phyloP scores from a whole-genome alignment of 2,329 filamentous ascomycete species.

The Pseudogymnoascus sp. region DNA sequence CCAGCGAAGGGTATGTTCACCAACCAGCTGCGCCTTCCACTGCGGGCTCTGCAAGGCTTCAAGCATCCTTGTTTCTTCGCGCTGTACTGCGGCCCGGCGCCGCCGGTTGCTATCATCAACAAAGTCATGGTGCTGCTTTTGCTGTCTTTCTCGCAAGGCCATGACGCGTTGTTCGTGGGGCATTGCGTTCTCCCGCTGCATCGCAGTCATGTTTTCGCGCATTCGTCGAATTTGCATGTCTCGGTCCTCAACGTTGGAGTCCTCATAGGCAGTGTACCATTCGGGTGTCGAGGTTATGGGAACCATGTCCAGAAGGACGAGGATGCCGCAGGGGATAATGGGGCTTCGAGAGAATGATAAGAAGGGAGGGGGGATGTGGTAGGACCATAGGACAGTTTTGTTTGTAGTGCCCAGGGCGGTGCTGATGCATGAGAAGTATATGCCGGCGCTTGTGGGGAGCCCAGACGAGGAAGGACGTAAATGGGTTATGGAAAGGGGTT shows the following conservation, averaged over 20 bases:
- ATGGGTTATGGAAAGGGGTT: constrained; percentile 17
- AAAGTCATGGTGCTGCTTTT: constrained; percentile 36
- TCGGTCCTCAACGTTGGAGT: constrained; percentile 30
- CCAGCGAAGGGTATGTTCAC: constrained; percentile 38
- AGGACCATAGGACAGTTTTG: constrained; percentile 52
- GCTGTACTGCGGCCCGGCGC: constrained; percentile 32
- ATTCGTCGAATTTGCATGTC: constrained; percentile 31
- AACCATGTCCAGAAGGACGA: constrained; percentile 46
- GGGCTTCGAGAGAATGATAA: constrained; percentile 42
- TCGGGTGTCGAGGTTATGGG: constrained; percentile 45
- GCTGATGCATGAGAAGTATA: constrained; percentile 49
- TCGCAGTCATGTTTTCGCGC: constrained; percentile 35
- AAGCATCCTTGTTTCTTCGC: constrained; percentile 37
- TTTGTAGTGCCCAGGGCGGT: constrained; percentile 48
- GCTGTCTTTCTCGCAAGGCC: constrained; percentile 35
- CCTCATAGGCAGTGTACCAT: constrained; percentile 40
- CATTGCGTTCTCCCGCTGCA: constrained; percentile 39
- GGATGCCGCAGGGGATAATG: constrained; percentile 50
- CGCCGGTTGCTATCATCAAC: constrained; percentile 40
- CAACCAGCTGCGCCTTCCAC: constrained; percentile 42
- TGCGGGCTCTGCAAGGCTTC: constrained; percentile 47
- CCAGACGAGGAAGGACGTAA: constrained; percentile 12
- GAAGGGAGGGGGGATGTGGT: constrained; percentile 46
- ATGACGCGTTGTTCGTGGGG: constrained; percentile 33
- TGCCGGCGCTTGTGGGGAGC: constrained; percentile 29